Conservation (phyloP, 352 stramenopile species). For the Bremia lactucae region DNA sequence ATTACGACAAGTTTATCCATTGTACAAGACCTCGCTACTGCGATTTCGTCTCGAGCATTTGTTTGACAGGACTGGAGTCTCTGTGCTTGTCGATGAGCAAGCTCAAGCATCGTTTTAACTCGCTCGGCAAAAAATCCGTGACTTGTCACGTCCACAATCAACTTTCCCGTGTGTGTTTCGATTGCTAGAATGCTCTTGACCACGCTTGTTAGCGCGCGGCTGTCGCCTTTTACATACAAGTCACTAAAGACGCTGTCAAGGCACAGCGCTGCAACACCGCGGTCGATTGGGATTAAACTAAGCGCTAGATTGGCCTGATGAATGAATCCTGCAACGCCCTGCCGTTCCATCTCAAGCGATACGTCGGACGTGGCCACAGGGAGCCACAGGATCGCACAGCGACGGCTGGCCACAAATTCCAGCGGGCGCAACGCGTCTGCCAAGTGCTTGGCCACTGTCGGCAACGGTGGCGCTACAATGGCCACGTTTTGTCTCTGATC, state of each 20-base stretch:
- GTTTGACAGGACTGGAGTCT: constrained; percentile 17
- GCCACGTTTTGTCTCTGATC: constrained; percentile 25
- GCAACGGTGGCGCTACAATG: constrained; percentile 43
- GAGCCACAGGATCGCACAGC: constrained; percentile 51
- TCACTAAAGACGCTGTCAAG: constrained; percentile 57
- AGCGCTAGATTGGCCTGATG: constrained; percentile 42
- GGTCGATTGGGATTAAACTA: constrained; percentile 49
- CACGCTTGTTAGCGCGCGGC: constrained; percentile 45
- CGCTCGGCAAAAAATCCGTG: constrained; percentile 41
- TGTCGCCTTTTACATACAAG: constrained; percentile 57
- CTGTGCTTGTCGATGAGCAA: constrained; percentile 34
- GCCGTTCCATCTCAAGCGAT: constrained; percentile 61
- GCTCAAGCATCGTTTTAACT: constrained; percentile 53
- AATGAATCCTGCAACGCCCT: constrained; percentile 47
- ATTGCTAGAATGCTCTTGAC: constrained; percentile 53
- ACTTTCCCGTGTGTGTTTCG: constrained; percentile 29
- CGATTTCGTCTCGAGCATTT: constrained; percentile 1
- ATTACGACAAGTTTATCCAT: constrained; percentile 61
- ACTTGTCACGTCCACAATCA: constrained; percentile 32
- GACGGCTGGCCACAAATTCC: constrained; percentile 9
- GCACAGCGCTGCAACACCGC: constrained; percentile 43
- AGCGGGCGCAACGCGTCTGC: constrained; percentile 32
- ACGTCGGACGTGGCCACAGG: constrained; percentile 44
- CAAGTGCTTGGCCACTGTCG: constrained; percentile 38
- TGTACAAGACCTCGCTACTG: not conserved